Conservation (phyloP, 2,329 filamentous ascomycete species). For the Dactylellina cionopaga region DNA sequence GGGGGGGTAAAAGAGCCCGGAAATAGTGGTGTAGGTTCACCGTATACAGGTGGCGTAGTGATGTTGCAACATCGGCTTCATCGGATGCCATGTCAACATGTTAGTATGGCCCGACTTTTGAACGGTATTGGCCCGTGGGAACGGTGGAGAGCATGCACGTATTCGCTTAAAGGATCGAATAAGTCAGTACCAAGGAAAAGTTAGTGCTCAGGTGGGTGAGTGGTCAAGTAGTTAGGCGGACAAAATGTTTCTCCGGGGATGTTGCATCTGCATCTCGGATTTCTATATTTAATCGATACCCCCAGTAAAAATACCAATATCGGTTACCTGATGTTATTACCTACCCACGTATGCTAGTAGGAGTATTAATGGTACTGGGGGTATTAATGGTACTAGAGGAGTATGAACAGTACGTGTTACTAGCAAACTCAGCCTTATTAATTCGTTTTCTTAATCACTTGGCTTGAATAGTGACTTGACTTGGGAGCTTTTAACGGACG, state of each 20-base stretch:
- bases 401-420: no score
- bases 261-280: conserved; percentile 30
- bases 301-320: neutral
- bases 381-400: no score
- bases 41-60: conserved; percentile 11
- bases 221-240: neutral
- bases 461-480: no score
- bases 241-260: conserved; percentile 5
- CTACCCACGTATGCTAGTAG: no score
- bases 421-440: no score
- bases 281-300: conserved; percentile 28
- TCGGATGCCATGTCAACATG: conserved; percentile 1
- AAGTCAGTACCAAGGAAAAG: no score
- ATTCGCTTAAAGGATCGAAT: no score
- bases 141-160: neutral
- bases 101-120: conserved; percentile 5
- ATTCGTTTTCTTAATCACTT: no score
- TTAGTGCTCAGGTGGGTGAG: no score
- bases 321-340: neutral
- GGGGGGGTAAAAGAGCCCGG: neutral
- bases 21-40: neutral
- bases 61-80: conserved; percentile 28
- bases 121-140: neutral
- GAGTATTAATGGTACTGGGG: no score
- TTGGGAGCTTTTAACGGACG: no score